Percentiles rank a stretch among this genome's conserved stretches.
phyloP scores from a whole-genome alignment of 306 rosid genomes.

The Medicago arabica region DNA sequence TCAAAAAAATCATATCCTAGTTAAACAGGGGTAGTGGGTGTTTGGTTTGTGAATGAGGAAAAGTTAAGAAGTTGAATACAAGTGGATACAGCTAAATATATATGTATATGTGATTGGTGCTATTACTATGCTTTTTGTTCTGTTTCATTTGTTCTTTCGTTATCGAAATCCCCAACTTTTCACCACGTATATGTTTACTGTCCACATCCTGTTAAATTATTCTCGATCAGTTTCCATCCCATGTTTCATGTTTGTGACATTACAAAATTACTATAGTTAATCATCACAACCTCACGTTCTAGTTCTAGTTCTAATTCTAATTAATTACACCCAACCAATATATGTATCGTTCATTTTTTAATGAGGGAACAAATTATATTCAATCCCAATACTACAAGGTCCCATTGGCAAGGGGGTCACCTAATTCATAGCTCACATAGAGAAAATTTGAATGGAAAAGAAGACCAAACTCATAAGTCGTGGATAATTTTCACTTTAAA shows the following conservation, averaged over 20 bases:
- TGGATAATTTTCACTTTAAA: too few relatives aligned
- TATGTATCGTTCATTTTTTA: too few relatives aligned
- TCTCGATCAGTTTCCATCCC: slow-evolving; percentile 25
- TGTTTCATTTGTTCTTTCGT: slow-evolving; percentile 83
- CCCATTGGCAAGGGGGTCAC: too few relatives aligned
- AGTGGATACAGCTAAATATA: slow-evolving; percentile 76
- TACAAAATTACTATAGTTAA: background rate
- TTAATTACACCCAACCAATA: background rate
- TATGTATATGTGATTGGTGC: slow-evolving; percentile 52
- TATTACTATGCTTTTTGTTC: slow-evolving; percentile 80
- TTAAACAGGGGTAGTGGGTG: slow-evolving; percentile 75
- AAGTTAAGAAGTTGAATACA: slow-evolving; percentile 81
- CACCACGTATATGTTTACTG: slow-evolving; percentile 45
- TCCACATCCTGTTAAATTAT: slow-evolving; percentile 15
- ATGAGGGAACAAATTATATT: too few relatives aligned
- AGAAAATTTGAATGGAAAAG: too few relatives aligned
- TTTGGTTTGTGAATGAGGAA: slow-evolving; percentile 63
- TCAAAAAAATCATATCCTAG: slow-evolving; percentile 50
- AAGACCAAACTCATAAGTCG: too few relatives aligned
- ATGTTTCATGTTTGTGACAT: background rate
- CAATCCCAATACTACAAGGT: too few relatives aligned
- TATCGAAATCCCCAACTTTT: slow-evolving; percentile 58
- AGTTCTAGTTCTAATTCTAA: background rate
- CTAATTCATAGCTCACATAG: too few relatives aligned
- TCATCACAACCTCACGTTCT: background rate